A percentile compares a stretch with the other conserved stretches of the same genome.
Evolutionary conservation across 192 early-diverging fungal genomes (phyloP).

Genomic region (Mortierella antarctica): DNA sequence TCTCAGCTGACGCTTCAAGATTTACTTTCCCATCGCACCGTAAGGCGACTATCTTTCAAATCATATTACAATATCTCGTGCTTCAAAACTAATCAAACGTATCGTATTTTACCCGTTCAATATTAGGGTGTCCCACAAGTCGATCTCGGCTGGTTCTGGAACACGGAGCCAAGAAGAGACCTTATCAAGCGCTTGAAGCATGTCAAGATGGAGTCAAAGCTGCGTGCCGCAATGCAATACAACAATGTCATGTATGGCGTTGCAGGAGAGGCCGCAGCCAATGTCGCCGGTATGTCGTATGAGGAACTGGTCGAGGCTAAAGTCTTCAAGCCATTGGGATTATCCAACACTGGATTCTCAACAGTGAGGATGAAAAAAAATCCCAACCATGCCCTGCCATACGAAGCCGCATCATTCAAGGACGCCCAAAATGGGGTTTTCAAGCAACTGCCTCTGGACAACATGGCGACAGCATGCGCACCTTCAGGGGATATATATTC

Average conservation of each 20-base stretch:
- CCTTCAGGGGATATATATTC: constrained; percentile 18
- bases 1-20: constrained; percentile 6
- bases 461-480: neutral
- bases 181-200: constrained; percentile 12
- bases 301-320: constrained; percentile 12
- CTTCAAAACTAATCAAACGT: too few species aligned
- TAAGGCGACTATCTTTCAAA: neutral
- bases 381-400: constrained; percentile 6
- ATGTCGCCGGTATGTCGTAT: constrained; percentile 1
- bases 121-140: too few species aligned
- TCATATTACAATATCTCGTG: too few species aligned
- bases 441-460: neutral
- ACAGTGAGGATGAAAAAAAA: neutral
- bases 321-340: constrained; percentile 12
- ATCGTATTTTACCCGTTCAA: too few species aligned
- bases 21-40: constrained; percentile 9
- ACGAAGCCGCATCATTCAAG: neutral
- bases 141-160: too few species aligned
- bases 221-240: neutral
- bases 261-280: constrained; percentile 19
- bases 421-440: constrained; percentile 10
- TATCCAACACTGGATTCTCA: constrained; percentile 14
- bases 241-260: constrained; percentile 26
- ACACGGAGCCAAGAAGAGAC: too few species aligned
- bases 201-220: neutral